Conservation (phyloP, 371 early-diverging fungal genomes). For the Funneliformis caledonium region DNA sequence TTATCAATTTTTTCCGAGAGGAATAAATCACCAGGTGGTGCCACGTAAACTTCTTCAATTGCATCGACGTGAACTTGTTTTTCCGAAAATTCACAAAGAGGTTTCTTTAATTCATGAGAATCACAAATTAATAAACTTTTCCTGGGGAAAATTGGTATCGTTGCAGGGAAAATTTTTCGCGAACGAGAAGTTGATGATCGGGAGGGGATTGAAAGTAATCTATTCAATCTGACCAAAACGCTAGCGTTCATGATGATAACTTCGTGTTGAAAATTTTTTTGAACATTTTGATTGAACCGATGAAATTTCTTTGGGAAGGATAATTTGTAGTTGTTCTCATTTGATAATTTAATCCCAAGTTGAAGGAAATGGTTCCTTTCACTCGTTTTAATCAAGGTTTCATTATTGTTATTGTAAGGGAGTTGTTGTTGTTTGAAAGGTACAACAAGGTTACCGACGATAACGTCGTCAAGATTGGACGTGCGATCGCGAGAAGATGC, state of each 20-base stretch:
- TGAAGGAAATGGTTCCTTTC: background rate
- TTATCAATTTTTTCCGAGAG: background rate
- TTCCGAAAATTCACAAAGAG: background rate
- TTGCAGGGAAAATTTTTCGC: background rate
- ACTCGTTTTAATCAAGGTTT: too few species aligned
- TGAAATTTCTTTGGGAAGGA: background rate
- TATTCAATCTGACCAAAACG: background rate
- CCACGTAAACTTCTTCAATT: background rate
- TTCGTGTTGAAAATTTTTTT: background rate
- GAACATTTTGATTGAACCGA: background rate
- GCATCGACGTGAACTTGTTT: background rate
- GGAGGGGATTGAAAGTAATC: background rate
- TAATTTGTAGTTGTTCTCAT: too few species aligned
- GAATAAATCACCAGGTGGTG: conserved; percentile 5
- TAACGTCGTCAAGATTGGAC: background rate
- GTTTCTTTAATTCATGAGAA: background rate
- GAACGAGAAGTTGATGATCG: background rate
- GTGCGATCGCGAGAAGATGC: too few species aligned
- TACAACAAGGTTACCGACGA: background rate
- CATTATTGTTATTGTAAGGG: too few species aligned
- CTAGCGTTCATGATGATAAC: background rate
- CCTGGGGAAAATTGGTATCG: background rate
- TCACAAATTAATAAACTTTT: background rate
- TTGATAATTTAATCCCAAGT: too few species aligned
- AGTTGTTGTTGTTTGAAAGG: background rate